Base-by-base conservation (phyloP, 129 eudicot genomes). In the Escallonia rubra region DNA sequence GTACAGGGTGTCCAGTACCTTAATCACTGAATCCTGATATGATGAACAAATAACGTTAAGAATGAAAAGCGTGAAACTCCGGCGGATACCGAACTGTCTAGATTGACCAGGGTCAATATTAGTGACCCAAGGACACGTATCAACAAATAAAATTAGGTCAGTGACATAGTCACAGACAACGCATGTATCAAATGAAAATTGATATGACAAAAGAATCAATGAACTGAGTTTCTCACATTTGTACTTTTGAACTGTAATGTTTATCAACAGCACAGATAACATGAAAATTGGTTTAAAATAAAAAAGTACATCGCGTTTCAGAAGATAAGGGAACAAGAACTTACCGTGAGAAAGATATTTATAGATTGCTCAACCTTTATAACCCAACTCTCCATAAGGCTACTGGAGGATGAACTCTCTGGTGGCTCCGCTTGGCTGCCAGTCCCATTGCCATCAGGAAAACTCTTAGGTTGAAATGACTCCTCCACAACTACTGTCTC, bases 11-110 rank as follows among this genome's bases (percentile, higher is more conserved):
- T 94, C 97, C 12, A 94, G 88, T 45, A 94, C 74, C 88, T 94
- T 94, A 63, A 94, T 89, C 72, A 94, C 99, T 15, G 99, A 78
- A 58, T 89, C 97, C 99, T 93, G 95, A 62, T 64, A 76, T 12
- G 34, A 75, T 13, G 63, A 59, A 65, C 34, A 23, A 23, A 23
- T 23, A 23, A 23, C 34, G 34, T 23, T 23, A 23, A 23, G 34
- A 23, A 23, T 23, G 34, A 23, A 23, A 23, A 23, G 34, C 34
- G 34, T 23, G 34, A 23, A 23, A 23, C 1, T 23, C 34, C 34
- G 34, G 1, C 34, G 34, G 34, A 23, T 23, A 23, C 34, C 34
- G 34, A 23, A 23, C 34, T 23, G 34, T 23, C 34, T 23, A 23
- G 0, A 23, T 23, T 23, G 34, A 0, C 34, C 34, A 23, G 0